Evolutionary conservation across 139 green algal species (phyloP).

Genomic region (Auxenochlorella pyrenoidosa): DNA sequence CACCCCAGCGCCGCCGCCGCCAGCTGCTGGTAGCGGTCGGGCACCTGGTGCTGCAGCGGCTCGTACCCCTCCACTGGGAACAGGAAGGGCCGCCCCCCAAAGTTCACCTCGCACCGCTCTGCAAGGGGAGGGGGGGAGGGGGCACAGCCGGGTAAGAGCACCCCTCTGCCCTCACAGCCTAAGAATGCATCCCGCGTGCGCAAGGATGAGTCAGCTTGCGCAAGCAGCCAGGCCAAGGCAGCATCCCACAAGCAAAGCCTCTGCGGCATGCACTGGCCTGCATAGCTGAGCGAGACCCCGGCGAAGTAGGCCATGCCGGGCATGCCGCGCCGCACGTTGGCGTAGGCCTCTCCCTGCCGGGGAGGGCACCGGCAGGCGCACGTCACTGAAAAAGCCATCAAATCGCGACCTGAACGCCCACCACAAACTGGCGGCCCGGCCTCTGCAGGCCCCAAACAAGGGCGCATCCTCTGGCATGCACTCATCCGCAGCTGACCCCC

Average conservation of each 20-base stretch:
- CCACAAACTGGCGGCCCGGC: too few species aligned
- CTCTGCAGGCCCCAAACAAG: too few species aligned
- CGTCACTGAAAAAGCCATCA: not conserved
- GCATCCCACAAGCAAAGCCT: too few species aligned
- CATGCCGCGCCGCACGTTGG: conserved; percentile 52
- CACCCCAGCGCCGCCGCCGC: not conserved
- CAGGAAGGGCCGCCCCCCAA: conserved; percentile 58
- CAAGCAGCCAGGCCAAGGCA: not conserved
- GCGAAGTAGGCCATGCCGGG: conserved; percentile 45
- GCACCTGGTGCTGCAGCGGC: conserved; percentile 71
- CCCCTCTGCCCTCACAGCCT: too few species aligned
- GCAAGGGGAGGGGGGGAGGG: not conserved
- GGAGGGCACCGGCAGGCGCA: not conserved
- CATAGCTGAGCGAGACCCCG: conserved; percentile 73
- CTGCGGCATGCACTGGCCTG: not conserved
- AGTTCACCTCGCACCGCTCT: conserved; percentile 55
- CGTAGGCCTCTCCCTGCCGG: conserved; percentile 79
- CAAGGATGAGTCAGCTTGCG: not conserved
- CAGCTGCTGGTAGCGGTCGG: not conserved
- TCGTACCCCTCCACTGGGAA: conserved; percentile 79
- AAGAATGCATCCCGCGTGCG: not conserved
- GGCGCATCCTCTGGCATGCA: too few species aligned
- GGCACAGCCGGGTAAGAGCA: not conserved
- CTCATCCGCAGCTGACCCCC: too few species aligned
- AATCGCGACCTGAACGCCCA: too few species aligned